Evolutionary conservation across 1,284 basidiomycete genomes (phyloP).

Genomic region (Meira nashicola): DNA sequence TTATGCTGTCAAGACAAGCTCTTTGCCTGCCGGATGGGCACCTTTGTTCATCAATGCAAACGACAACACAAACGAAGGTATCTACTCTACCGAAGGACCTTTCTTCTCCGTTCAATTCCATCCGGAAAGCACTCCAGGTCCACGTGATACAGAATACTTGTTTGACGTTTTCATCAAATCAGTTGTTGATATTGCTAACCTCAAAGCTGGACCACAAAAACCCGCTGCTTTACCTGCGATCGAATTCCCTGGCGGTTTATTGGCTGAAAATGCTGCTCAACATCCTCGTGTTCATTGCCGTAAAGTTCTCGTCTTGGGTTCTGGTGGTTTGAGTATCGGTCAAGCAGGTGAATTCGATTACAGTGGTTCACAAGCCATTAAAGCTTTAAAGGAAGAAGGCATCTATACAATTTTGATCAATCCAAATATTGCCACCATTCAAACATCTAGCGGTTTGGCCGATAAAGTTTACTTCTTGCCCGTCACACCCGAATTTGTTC

Average conservation of each 20-base stretch:
- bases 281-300: conserved; percentile 72
- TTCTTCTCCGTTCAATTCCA: conserved; percentile 99
- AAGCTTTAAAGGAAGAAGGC: conserved; percentile 95
- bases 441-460: conserved; percentile 91
- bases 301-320: conserved; percentile 94
- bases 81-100: conserved; percentile 72
- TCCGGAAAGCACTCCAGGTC: conserved; percentile 96
- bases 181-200: conserved; percentile 73
- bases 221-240: conserved; percentile 59
- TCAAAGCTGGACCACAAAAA: conserved; percentile 55
- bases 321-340: conserved; percentile 95
- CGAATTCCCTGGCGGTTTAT: conserved; percentile 77
- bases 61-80: conserved; percentile 94
- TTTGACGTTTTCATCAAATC: conserved; percentile 96
- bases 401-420: conserved; percentile 98
- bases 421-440: conserved; percentile 97
- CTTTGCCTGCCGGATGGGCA: conserved; percentile 81
- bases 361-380: conserved; percentile 97
- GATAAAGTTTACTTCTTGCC: conserved; percentile 99
- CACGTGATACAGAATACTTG: conserved; percentile 95
- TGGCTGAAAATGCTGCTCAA: conserved; percentile 73
- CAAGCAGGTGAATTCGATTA: conserved; percentile 99
- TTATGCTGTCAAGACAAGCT: conserved; percentile 80
- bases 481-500: conserved; percentile 94
- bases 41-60: conserved; percentile 96